Base-by-base conservation (phyloP, 345 rosid species). In the Syzygium aqueum region DNA sequence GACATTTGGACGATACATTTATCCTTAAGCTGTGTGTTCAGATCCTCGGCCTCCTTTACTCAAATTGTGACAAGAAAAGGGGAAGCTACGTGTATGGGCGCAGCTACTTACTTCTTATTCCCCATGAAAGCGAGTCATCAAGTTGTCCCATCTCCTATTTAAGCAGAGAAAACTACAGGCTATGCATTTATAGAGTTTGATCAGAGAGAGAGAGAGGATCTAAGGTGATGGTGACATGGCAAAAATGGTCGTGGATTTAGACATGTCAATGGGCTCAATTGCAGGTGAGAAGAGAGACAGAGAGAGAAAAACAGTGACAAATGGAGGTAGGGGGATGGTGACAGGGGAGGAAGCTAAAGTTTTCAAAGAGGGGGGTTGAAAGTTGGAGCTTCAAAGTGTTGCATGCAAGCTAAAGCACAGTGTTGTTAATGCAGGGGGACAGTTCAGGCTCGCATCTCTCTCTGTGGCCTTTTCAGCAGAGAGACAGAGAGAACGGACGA, bases 171-270 rank as follows among this genome's bases (percentile, higher is more conserved):
- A 25, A 59, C 22, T 59, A 57, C 82, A 73, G 80, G 82, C 49
- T 40, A 37, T 22, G 49, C 82, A 73, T 73, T 73, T 73, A 73
- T 37, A 73, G 19, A 73, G 82, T 33, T 67, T 67, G 78, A 67
- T 67, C 43, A 23, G 57, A 40, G 17, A 59, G 87, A 85, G 86
- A n/a, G 85, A 59, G 85, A 61, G 61, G 87, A 86, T 65, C 85
- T 88, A 83, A 78, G 85, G 90, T 88, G 88, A 88, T 53, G 63
- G 90, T 84, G 90, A 88, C 86, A 61, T 88, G 86, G 85, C 88
- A 37, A 73, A 78, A 86, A 54, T 86, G 90, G 86, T 27, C 87
- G 50, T 78, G 77, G 89, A 88, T 85, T 85, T 88, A 25, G 89
- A 88, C 90, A 54, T 87, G 87, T 84, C 88, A 49, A 49, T 80